Evolutionary conservation across 225 moss, liverwort and hornwort genomes (phyloP).

Genomic region (Marchantia paleacea): DNA sequence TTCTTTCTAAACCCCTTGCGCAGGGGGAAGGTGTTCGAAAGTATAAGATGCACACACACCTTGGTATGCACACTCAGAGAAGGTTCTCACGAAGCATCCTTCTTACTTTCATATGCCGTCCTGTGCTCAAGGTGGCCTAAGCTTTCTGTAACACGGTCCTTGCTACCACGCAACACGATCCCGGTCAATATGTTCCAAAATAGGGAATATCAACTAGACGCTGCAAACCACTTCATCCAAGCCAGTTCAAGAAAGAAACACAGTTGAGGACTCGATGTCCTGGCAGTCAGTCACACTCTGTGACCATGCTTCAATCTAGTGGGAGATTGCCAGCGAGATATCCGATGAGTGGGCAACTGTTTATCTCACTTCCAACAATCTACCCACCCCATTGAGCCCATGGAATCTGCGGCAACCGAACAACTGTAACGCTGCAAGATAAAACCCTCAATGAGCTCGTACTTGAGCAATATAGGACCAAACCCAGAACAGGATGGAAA

Average conservation of each 20-base stretch:
- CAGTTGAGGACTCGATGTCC: slow-evolving; percentile 7
- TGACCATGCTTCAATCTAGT: not conserved
- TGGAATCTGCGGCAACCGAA: not conserved
- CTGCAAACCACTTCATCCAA: slow-evolving; percentile 19
- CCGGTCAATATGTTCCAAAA: slow-evolving; percentile 1
- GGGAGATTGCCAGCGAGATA: slow-evolving; percentile 6
- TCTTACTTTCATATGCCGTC: not conserved
- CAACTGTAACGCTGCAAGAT: not conserved
- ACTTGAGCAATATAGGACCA: not conserved
- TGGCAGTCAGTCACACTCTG: slow-evolving; percentile 13
- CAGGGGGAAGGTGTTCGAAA: not conserved
- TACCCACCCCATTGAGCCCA: slow-evolving; percentile 12
- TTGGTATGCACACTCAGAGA: not conserved
- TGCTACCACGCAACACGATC: not conserved
- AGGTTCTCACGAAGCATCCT: not conserved
- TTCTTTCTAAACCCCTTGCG: not conserved
- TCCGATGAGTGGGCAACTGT: not conserved
- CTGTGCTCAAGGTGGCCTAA: not conserved
- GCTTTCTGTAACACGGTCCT: not conserved
- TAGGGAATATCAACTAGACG: not conserved
- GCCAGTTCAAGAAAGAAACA: not conserved
- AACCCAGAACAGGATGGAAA: not conserved
- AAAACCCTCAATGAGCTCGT: not conserved
- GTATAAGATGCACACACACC: not conserved
- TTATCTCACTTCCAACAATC: slow-evolving; percentile 13